Evolutionary conservation across 176 grass and related monocot genomes (phyloP).

Genomic region (Chloris gayana): DNA sequence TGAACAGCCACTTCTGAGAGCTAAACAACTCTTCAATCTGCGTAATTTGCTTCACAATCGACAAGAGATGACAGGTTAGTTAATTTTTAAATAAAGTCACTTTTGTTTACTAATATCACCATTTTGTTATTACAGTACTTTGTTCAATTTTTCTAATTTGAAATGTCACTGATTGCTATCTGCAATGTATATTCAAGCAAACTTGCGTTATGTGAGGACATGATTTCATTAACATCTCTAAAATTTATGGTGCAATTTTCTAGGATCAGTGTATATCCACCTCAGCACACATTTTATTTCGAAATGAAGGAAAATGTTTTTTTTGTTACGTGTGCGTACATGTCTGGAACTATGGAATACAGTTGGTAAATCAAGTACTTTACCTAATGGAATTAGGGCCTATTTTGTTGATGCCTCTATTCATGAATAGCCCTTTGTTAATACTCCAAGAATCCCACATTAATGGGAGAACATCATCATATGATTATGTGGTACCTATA

Average conservation of each 20-base stretch:
- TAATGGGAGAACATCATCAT: too few relatives aligned
- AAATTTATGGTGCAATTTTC: neutral
- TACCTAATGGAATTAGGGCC: too few relatives aligned
- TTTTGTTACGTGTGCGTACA: neutral
- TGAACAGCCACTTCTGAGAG: slow-evolving; percentile 84
- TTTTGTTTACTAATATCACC: slow-evolving; percentile 1
- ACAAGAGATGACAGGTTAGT: slow-evolving; percentile 70
- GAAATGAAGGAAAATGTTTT: neutral
- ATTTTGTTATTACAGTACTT: neutral
- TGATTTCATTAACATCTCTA: neutral
- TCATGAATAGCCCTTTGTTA: too few relatives aligned
- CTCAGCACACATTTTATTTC: neutral
- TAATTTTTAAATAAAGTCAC: neutral
- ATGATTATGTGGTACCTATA: too few relatives aligned
- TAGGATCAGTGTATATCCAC: too few relatives aligned
- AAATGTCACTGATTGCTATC: slow-evolving; percentile 5
- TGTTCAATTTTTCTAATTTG: slow-evolving; percentile 1
- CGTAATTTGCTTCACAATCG: slow-evolving; percentile 84
- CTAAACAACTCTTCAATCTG: slow-evolving; percentile 74
- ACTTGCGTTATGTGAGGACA: neutral
- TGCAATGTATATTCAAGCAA: slow-evolving; percentile 4
- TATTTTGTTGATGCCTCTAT: neutral
- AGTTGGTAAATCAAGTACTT: too few relatives aligned
- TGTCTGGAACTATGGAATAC: too few relatives aligned
- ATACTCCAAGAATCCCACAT: too few relatives aligned